A percentile compares a stretch with the other conserved stretches of the same genome.
These are phyloP conservation scores for Mucor ambiguus DNA, from an alignment of 371 early-diverging fungal genomes.

Conservation along the genomic window DNA sequence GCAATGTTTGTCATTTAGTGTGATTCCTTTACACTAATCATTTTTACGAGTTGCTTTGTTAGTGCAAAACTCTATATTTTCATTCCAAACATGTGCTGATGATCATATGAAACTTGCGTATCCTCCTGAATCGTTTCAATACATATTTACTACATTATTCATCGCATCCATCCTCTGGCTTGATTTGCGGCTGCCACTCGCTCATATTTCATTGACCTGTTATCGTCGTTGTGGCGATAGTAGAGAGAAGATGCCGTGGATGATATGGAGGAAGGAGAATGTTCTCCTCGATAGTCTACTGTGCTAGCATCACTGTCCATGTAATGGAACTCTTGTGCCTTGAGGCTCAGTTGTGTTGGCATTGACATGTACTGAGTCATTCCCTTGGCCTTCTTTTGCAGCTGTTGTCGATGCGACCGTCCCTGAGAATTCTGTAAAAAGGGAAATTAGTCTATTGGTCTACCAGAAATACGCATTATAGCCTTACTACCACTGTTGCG, in stretches of 20 bases:
- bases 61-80: not conserved
- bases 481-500: not conserved
- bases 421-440: not conserved
- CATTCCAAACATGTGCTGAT: not conserved
- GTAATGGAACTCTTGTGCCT: not conserved
- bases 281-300: not conserved
- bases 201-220: not conserved
- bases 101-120: not conserved
- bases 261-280: not conserved
- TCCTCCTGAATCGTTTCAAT: not conserved
- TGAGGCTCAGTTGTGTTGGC: not conserved
- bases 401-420: not conserved
- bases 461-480: not conserved
- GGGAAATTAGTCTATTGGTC: not conserved
- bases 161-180: not conserved
- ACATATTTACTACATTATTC: not conserved
- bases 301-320: constrained; percentile 10
- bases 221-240: not conserved
- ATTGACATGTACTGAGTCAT: not conserved
- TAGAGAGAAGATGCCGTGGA: not conserved
- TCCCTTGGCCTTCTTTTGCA: not conserved
- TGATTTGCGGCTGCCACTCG: not conserved
- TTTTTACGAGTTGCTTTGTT: not conserved
- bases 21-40: not conserved
- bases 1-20: not conserved